Percentiles rank a stretch among this genome's conserved stretches.
Conservation (phyloP, 495 filamentous ascomycete species). For the Sphaerosporella brunnea region DNA sequence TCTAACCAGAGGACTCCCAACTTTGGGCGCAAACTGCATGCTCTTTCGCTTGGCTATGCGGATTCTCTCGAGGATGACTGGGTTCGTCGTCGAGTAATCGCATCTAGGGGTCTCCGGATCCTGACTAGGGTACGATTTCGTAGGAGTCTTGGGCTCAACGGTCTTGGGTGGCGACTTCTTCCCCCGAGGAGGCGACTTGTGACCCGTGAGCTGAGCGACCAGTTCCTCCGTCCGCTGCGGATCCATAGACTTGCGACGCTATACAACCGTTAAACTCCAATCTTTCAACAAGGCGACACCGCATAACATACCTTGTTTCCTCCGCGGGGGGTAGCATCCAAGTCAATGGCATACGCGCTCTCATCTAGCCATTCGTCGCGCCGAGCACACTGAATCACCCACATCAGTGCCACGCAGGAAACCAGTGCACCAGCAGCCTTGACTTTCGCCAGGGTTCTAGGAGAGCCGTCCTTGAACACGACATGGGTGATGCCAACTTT, state of each 20-base stretch:
- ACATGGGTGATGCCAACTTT: constrained; percentile 86
- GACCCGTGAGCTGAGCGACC: constrained; percentile 31
- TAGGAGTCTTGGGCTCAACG: constrained; percentile 17
- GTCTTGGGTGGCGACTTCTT: constrained; percentile 35
- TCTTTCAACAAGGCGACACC: no score
- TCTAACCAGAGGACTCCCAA: constrained; percentile 48
- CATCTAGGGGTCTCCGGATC: constrained; percentile 4
- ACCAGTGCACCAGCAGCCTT: constrained; percentile 55
- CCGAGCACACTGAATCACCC: constrained; percentile 53
- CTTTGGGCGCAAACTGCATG: constrained; percentile 59
- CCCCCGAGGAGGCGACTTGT: constrained; percentile 29
- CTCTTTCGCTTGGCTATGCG: constrained; percentile 65
- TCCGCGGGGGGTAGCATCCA: constrained; percentile 20
- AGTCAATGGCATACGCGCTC: constrained; percentile 35
- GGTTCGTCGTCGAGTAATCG: constrained; percentile 27
- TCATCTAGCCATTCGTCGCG: constrained; percentile 47
- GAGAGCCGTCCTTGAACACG: constrained; percentile 82
- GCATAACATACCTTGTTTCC: constrained; percentile 24
- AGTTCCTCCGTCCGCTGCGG: constrained; percentile 38
- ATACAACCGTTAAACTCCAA: constrained; percentile 63
- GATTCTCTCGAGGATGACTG: constrained; percentile 43
- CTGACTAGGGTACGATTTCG: no score
- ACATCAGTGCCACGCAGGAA: constrained; percentile 67
- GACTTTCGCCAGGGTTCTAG: constrained; percentile 75
- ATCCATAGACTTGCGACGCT: constrained; percentile 82